Evolutionary conservation across 202 grass and related monocot species (phyloP), one percentile per base, ranked within the genome.

Genomic region (Cymbopogon flexuosus): DNA sequence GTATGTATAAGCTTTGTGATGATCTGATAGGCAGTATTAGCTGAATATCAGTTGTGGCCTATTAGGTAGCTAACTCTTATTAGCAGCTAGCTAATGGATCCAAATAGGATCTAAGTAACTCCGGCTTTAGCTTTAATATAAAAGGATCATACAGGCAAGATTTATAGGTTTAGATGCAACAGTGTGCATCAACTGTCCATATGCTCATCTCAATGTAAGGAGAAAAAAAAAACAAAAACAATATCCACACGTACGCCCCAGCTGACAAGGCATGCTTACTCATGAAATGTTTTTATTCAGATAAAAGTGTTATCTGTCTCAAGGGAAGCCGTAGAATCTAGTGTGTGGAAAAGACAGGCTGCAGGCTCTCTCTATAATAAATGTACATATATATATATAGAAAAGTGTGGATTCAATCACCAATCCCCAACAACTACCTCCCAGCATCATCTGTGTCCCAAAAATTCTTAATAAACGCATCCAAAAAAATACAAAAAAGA

Each of bases 401-500:
- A 45, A 78, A 73, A 27, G 37, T 41, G 0, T 10, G 30, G 14
- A 47, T 47, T 61, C 33, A 65, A 80, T 80, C 86, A 27, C 70
- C 24, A 70, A 84, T 84, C 86, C 70, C 81, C 84, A 40, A 7
- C 10, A 80, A 1, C 81, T 1, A 80, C 76, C 62, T 42, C 27
- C 31, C 36, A 34, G 66, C 73, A 73, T 77, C 59, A 61, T 82
- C 65, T 24, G 22, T 62, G n/a, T n/a, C 60, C 73, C 21, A 24
- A 54, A 73, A 73, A 62, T 58, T 40, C 62, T 83, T 75, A 89
- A 74, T 83, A 0, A 14, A 41, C 14, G 15, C 73, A 24, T 80
- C 68, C 75, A 86, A 79, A 37, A 86, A 54, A 8, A 47, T 8
- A 19, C 6, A 8, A 19, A 19, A 16, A 18, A 2, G 13, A 47